phyloP scores from a whole-genome alignment of 2,329 filamentous ascomycete species.

The Dryadomyces sulphureus region DNA sequence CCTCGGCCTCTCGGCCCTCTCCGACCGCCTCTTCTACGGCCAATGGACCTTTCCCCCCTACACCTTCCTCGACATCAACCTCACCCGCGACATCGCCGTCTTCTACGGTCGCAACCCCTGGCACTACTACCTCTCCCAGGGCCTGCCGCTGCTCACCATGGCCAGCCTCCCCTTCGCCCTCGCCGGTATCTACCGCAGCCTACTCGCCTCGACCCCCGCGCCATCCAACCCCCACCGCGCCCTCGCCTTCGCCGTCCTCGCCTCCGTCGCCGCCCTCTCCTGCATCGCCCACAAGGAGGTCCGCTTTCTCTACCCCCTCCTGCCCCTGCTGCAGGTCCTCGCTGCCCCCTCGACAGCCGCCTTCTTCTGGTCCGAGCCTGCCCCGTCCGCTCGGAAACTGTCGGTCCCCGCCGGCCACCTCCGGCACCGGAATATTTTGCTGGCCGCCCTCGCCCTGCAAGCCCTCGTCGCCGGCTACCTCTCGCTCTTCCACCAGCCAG shows the following conservation, averaged over 20 bases:
- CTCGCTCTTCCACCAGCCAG: conserved; percentile 64
- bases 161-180: conserved; percentile 67
- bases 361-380: conserved; percentile 41
- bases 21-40: conserved; percentile 69
- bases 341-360: conserved; percentile 50
- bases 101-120: conserved; percentile 86
- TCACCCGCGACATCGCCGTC: conserved; percentile 71
- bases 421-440: conserved; percentile 40
- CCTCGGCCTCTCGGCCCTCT: conserved; percentile 46
- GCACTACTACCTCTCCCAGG: conserved; percentile 90
- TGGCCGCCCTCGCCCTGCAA: conserved; percentile 49
- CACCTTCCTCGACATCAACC: conserved; percentile 80
- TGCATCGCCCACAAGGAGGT: conserved; percentile 90
- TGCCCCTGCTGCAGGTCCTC: conserved; percentile 74
- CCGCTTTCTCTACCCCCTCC: conserved; percentile 85
- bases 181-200: conserved; percentile 42
- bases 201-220: not conserved
- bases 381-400: no score
- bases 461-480: conserved; percentile 59
- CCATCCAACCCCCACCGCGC: conserved; percentile 6
- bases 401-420: conserved; percentile 18
- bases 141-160: conserved; percentile 72
- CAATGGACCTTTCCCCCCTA: conserved; percentile 80
- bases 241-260: conserved; percentile 18
- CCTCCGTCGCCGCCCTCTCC: conserved; percentile 44